phyloP scores from a whole-genome alignment of 352 stramenopile genomes.

The Phytophthora cajani region DNA sequence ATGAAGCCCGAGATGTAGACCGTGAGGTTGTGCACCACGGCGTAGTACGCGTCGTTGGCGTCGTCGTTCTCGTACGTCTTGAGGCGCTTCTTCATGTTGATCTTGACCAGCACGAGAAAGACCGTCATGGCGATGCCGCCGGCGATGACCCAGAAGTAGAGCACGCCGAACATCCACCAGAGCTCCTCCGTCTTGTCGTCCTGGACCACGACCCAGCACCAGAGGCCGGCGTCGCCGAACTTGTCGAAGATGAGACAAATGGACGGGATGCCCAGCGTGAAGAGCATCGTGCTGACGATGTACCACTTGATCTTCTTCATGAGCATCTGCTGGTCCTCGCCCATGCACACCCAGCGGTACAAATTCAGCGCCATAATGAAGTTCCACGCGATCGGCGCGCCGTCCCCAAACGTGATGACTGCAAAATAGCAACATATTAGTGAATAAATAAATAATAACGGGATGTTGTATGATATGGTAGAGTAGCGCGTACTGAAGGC shows the following conservation, averaged over 20 bases:
- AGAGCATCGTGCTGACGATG: conserved; percentile 62
- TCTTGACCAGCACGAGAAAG: conserved; percentile 79
- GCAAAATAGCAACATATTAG: not conserved
- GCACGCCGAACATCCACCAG: conserved; percentile 74
- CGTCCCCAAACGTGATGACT: conserved; percentile 85
- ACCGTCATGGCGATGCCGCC: conserved; percentile 61
- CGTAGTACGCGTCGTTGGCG: conserved; percentile 77
- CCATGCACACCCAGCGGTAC: conserved; percentile 84
- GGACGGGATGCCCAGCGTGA: conserved; percentile 63
- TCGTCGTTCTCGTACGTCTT: conserved; percentile 80
- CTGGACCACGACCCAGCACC: conserved; percentile 79
- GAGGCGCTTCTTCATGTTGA: conserved; percentile 79
- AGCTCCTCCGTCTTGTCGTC: conserved; percentile 55
- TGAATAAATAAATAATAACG: conserved; percentile 1
- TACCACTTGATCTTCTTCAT: conserved; percentile 88
- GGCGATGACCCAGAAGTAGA: conserved; percentile 82
- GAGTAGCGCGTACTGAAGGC: conserved; percentile 53
- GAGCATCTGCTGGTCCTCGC: conserved; percentile 84
- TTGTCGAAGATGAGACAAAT: conserved; percentile 64
- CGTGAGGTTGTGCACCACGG: conserved; percentile 83
- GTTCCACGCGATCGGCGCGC: conserved; percentile 82
- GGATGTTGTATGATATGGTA: not conserved
- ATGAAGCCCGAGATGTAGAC: conserved; percentile 86
- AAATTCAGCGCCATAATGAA: conserved; percentile 87
- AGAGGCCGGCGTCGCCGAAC: conserved; percentile 73